A percentile compares a stretch with the other conserved stretches of the same genome.
Conservation (phyloP, 2,329 filamentous ascomycete genomes). For the Fusarium tupiense region DNA sequence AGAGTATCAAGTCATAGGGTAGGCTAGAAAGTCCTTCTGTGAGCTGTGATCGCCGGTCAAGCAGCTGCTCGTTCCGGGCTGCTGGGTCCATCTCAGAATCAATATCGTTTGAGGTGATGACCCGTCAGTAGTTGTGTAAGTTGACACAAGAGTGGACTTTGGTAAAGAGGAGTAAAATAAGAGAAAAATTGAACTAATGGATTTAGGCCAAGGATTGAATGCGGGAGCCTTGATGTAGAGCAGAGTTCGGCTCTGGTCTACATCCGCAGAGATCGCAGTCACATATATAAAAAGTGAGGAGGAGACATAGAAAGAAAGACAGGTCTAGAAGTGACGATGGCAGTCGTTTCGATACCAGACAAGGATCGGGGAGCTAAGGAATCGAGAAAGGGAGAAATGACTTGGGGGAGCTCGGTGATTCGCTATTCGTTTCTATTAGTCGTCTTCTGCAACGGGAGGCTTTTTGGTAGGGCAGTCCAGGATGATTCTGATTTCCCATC, state of each 20-base stretch:
- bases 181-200: slow-evolving; percentile 16
- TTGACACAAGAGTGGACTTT: background rate
- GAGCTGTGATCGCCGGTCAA: slow-evolving; percentile 64
- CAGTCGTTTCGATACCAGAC: slow-evolving; percentile 6
- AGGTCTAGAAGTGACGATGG: slow-evolving; percentile 16
- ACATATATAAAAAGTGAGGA: background rate
- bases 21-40: slow-evolving; percentile 63
- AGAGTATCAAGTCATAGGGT: slow-evolving; percentile 71
- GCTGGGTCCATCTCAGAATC: slow-evolving; percentile 46
- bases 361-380: slow-evolving; percentile 11
- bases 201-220: slow-evolving; percentile 13
- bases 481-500: slow-evolving; percentile 9
- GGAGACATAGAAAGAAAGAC: background rate
- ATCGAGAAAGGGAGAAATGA: background rate
- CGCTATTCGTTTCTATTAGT: slow-evolving; percentile 1
- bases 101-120: background rate
- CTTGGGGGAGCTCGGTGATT: background rate
- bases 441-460: slow-evolving; percentile 13
- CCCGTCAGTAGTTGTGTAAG: slow-evolving; percentile 4
- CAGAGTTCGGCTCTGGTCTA: slow-evolving; percentile 11
- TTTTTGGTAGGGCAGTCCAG: slow-evolving; percentile 11
- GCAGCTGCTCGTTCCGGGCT: slow-evolving; percentile 55
- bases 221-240: slow-evolving; percentile 10
- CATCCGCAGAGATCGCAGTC: slow-evolving; percentile 9
- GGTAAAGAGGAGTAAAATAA: slow-evolving; percentile 7